These are phyloP conservation scores for Ophiobolus disseminans DNA, from an alignment of 2,329 filamentous ascomycete genomes.

Conservation along the genomic window DNA sequence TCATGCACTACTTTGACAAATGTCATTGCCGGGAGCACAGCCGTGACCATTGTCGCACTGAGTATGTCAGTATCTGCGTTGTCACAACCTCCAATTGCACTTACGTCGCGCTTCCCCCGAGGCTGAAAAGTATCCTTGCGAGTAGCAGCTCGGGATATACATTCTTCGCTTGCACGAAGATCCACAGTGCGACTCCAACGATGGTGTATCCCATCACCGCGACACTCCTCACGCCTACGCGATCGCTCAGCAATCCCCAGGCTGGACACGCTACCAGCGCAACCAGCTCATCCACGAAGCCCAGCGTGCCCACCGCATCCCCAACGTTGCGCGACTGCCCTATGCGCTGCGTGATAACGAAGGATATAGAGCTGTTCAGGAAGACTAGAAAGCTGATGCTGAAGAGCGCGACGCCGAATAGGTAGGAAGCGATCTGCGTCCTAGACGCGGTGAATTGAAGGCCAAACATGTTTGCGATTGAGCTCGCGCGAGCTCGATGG, in stretches of 20 bases:
- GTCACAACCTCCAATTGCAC: constrained; percentile 16
- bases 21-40: constrained; percentile 79
- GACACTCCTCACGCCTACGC: constrained; percentile 71
- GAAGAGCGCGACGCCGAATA: constrained; percentile 82
- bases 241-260: constrained; percentile 81
- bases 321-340: constrained; percentile 76
- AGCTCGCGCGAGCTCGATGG: constrained; percentile 32
- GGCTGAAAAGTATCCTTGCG: constrained; percentile 83
- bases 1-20: constrained; percentile 33
- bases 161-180: constrained; percentile 85
- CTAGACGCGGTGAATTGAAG: constrained; percentile 63
- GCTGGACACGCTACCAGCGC: constrained; percentile 79
- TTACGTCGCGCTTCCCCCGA: constrained; percentile 87
- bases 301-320: constrained; percentile 81
- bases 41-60: constrained; percentile 91
- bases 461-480: constrained; percentile 41
- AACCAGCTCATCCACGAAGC: constrained; percentile 84
- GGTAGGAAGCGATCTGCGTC: constrained; percentile 71
- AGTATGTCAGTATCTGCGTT: constrained; percentile 17
- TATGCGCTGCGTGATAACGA: constrained; percentile 83
- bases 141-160: constrained; percentile 89
- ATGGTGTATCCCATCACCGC: constrained; percentile 79
- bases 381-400: constrained; percentile 91
- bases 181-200: constrained; percentile 76
- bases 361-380: constrained; percentile 82